Evolutionary conservation across 768 basidiomycete genomes (phyloP).

Genomic region (Mycena galericulata): DNA sequence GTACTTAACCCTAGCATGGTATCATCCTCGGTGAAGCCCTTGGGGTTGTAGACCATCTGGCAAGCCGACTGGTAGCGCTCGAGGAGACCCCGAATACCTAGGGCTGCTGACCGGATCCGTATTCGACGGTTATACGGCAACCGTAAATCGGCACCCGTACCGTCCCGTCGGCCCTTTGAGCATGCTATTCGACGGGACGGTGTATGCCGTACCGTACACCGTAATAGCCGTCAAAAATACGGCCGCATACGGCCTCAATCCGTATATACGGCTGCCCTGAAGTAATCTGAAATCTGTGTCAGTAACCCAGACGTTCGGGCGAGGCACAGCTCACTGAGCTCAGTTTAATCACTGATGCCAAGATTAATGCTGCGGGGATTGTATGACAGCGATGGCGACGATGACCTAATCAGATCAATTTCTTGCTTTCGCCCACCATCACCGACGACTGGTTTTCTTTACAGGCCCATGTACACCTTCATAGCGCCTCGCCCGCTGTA

Average conservation of each 20-base stretch:
- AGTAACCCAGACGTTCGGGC: no score
- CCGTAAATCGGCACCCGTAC: neutral
- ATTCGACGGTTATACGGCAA: neutral
- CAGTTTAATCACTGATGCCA: no score
- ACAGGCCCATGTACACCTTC: no score
- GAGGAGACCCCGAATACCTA: conserved; percentile 35
- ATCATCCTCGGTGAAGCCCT: conserved; percentile 37
- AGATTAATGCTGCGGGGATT: no score
- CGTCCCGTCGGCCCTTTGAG: neutral
- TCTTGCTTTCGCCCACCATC: no score
- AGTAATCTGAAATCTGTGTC: no score
- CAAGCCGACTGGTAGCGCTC: conserved; percentile 32
- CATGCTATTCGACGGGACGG: neutral
- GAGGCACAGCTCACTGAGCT: no score
- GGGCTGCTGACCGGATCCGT: neutral
- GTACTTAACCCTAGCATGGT: conserved; percentile 5
- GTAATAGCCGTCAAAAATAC: conserved; percentile 4
- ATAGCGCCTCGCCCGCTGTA: no score
- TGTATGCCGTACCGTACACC: neutral
- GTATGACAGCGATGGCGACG: no score
- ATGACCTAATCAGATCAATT: no score
- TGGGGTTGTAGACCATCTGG: conserved; percentile 32
- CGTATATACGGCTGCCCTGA: neutral
- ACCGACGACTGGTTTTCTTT: no score
- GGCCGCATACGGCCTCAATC: conserved; percentile 5